These are phyloP conservation scores for Croton setiger DNA, from an alignment of 441 rosid species.

Conservation along the genomic window DNA sequence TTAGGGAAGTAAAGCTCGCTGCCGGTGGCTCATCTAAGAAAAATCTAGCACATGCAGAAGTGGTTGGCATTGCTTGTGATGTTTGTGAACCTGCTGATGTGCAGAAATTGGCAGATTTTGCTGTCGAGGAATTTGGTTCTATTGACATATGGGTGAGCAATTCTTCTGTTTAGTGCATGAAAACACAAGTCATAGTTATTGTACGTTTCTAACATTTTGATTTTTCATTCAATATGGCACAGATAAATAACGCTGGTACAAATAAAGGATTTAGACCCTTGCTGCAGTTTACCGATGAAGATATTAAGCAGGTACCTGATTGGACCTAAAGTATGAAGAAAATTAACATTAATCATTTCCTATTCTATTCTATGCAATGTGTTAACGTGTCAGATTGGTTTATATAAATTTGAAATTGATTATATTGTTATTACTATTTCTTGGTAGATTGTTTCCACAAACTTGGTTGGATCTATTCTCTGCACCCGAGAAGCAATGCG, in stretches of 20 bases:
- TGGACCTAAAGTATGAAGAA: no score
- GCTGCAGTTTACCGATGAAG: slow-evolving; percentile 79
- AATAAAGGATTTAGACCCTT: slow-evolving; percentile 90
- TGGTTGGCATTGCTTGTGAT: slow-evolving; percentile 81
- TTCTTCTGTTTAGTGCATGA: neutral
- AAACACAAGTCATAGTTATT: neutral
- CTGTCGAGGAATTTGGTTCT: slow-evolving; percentile 70
- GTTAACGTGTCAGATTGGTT: no score
- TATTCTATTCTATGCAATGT: no score
- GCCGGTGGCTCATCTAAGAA: slow-evolving; percentile 41
- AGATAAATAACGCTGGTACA: slow-evolving; percentile 90
- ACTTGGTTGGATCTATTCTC: slow-evolving; percentile 84
- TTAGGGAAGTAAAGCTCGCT: slow-evolving; percentile 52
- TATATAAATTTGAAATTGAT: neutral
- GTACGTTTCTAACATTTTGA: slow-evolving; percentile 1
- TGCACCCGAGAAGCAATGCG: slow-evolving; percentile 88
- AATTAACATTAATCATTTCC: neutral
- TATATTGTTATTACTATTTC: slow-evolving; percentile 3
- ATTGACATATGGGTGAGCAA: slow-evolving; percentile 77
- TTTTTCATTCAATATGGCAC: slow-evolving; percentile 20
- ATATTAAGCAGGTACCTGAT: slow-evolving; percentile 62
- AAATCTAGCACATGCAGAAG: slow-evolving; percentile 54
- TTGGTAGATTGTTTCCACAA: slow-evolving; percentile 78
- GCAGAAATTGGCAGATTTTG: slow-evolving; percentile 61
- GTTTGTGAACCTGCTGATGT: slow-evolving; percentile 71